Evolutionary conservation across 2,329 filamentous ascomycete species (phyloP).

Genomic region (Cordyceps militaris): DNA sequence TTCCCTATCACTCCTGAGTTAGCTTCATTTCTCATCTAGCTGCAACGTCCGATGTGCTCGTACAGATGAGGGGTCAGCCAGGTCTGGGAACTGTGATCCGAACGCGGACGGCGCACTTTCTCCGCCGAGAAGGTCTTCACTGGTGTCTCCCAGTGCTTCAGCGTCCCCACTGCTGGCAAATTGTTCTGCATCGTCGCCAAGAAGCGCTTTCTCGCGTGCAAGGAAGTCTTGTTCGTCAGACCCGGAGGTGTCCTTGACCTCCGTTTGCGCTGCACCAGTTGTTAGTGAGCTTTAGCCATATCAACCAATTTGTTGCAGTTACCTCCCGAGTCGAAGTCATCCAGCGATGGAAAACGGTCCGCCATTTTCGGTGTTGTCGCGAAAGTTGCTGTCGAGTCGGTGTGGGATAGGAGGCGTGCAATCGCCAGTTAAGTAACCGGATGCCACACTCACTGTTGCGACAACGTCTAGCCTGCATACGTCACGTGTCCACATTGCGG

Average conservation of each 20-base stretch:
- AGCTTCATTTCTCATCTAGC: slow-evolving; percentile 12
- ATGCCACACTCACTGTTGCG: not conserved
- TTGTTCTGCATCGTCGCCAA: slow-evolving; percentile 89
- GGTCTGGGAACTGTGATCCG: slow-evolving; percentile 84
- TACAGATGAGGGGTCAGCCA: slow-evolving; percentile 39
- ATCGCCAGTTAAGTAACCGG: not conserved
- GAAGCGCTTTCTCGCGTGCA: slow-evolving; percentile 77
- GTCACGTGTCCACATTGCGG: slow-evolving; percentile 6
- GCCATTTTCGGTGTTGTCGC: slow-evolving; percentile 48
- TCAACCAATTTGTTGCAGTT: slow-evolving; percentile 22
- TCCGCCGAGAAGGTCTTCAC: slow-evolving; percentile 65
- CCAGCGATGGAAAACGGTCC: slow-evolving; percentile 70
- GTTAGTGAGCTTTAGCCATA: not conserved
- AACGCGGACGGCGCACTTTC: slow-evolving; percentile 55
- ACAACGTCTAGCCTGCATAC: not conserved
- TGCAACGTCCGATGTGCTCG: slow-evolving; percentile 10
- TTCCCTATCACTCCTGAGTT: slow-evolving; percentile 20
- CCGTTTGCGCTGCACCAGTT: slow-evolving; percentile 53
- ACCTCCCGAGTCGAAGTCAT: slow-evolving; percentile 67
- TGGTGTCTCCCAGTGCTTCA: slow-evolving; percentile 55
- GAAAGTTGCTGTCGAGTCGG: not conserved
- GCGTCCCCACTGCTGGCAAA: slow-evolving; percentile 74
- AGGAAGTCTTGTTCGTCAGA: slow-evolving; percentile 73
- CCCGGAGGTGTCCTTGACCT: slow-evolving; percentile 44
- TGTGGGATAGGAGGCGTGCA: slow-evolving; percentile 2